These are phyloP conservation scores for Isoetes taiwanensis DNA, from an alignment of 75 land plant species.

Conservation along the genomic window DNA sequence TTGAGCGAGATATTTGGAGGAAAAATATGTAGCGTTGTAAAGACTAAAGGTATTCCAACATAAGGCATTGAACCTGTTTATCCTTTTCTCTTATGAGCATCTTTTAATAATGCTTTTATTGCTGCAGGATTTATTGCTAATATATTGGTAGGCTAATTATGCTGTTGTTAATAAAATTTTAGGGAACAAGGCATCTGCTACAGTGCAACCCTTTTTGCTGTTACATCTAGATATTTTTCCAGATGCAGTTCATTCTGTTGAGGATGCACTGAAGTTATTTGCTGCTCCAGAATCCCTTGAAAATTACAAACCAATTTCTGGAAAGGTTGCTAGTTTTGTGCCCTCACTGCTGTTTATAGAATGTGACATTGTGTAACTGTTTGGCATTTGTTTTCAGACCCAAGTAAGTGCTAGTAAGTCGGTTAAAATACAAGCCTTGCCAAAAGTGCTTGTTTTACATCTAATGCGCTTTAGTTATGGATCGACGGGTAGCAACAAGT, in stretches of 20 bases:
- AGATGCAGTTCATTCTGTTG: slow-evolving; percentile 65
- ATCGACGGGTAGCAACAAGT: slow-evolving; percentile 59
- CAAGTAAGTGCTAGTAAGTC: slow-evolving; percentile 72
- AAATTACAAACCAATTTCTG: slow-evolving; percentile 59
- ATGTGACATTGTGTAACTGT: neutral
- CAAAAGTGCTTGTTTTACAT: slow-evolving; percentile 80
- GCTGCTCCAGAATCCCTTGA: slow-evolving; percentile 82
- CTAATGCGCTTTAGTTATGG: slow-evolving; percentile 93
- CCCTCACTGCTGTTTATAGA: slow-evolving; percentile 1
- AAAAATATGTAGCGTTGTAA: slow-evolving; percentile 72
- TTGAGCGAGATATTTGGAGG: slow-evolving; percentile 89
- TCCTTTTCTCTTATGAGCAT: no score
- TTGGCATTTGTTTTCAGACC: slow-evolving; percentile 27
- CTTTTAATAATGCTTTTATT: no score
- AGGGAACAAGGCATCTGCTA: slow-evolving; percentile 89
- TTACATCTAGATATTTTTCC: slow-evolving; percentile 78
- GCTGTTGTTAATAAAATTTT: no score
- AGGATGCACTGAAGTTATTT: slow-evolving; percentile 82
- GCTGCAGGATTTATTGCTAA: no score
- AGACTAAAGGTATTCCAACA: slow-evolving; percentile 56
- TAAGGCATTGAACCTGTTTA: no score
- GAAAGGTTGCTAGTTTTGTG: slow-evolving; percentile 43
- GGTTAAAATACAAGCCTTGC: slow-evolving; percentile 56
- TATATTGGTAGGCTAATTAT: no score
- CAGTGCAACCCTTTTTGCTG: slow-evolving; percentile 75